phyloP scores from a whole-genome alignment of 257 asterid genomes.

The Solanum microdontum region DNA sequence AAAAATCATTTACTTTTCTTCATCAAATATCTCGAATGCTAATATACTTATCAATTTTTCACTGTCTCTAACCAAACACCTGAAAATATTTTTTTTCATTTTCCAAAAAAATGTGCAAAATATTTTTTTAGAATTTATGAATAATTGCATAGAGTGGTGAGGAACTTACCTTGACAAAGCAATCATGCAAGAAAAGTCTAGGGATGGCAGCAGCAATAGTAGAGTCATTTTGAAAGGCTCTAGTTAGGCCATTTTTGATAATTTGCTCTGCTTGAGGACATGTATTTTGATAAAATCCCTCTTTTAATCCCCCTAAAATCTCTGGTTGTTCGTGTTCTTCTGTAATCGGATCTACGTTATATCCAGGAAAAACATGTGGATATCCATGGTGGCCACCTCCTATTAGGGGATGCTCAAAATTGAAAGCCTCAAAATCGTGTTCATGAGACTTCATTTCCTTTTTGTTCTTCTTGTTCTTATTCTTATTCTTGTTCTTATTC shows the following conservation, averaged over 20 bases:
- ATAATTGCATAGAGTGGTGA: background rate
- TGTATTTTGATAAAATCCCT: conserved; percentile 28
- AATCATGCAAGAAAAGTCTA: conserved; percentile 53
- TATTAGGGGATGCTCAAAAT: background rate
- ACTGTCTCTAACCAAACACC: background rate
- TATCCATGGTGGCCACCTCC: background rate
- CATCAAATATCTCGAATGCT: background rate
- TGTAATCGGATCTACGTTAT: background rate
- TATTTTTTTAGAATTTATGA: background rate
- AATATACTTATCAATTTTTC: background rate
- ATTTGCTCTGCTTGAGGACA: conserved; percentile 53
- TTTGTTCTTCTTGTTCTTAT: background rate
- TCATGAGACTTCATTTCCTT: background rate
- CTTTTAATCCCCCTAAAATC: background rate
- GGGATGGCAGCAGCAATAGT: conserved; percentile 35
- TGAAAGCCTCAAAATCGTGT: background rate
- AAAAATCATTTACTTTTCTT: background rate
- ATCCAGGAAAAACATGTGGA: background rate
- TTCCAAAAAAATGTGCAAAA: background rate
- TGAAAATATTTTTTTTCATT: background rate
- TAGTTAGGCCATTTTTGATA: conserved; percentile 15
- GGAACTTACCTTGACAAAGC: conserved; percentile 39
- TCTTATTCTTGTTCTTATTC: background rate
- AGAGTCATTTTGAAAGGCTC: conserved; percentile 22
- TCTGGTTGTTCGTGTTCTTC: no score